Evolutionary conservation across 257 asterid genomes (phyloP).

Genomic region (Solanum habrochaites): DNA sequence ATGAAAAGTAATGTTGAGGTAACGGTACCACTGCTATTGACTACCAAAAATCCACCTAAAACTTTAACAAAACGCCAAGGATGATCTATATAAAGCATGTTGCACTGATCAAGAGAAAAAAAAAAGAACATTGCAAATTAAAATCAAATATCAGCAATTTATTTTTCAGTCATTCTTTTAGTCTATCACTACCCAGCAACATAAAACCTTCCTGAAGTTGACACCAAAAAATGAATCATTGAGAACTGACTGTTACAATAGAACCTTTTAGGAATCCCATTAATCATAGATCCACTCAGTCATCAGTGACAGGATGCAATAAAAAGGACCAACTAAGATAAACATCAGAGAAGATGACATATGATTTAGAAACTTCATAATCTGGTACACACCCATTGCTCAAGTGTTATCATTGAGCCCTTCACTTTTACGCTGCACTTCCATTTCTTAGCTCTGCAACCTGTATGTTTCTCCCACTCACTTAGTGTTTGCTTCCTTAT

Average conservation of each 20-base stretch:
- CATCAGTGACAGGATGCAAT: neutral
- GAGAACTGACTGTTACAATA: neutral
- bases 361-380: neutral
- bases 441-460: slow-evolving; percentile 97
- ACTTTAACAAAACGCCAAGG: neutral
- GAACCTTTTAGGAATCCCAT: neutral
- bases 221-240: neutral
- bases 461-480: slow-evolving; percentile 97
- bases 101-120: neutral
- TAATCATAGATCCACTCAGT: neutral
- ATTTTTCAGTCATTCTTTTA: neutral
- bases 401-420: slow-evolving; percentile 49
- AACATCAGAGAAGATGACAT: neutral
- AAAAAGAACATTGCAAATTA: neutral
- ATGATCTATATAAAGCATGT: neutral
- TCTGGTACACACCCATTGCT: slow-evolving; percentile 69
- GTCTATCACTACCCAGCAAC: neutral
- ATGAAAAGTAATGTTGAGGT: neutral
- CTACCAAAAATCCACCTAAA: neutral
- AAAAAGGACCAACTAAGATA: neutral
- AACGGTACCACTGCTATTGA: neutral
- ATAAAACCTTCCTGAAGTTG: neutral
- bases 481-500: slow-evolving; percentile 50
- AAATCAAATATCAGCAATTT: neutral
- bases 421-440: slow-evolving; percentile 87